Base-by-base conservation (phyloP, 352 stramenopile genomes). In the Pythium phragmiticola region DNA sequence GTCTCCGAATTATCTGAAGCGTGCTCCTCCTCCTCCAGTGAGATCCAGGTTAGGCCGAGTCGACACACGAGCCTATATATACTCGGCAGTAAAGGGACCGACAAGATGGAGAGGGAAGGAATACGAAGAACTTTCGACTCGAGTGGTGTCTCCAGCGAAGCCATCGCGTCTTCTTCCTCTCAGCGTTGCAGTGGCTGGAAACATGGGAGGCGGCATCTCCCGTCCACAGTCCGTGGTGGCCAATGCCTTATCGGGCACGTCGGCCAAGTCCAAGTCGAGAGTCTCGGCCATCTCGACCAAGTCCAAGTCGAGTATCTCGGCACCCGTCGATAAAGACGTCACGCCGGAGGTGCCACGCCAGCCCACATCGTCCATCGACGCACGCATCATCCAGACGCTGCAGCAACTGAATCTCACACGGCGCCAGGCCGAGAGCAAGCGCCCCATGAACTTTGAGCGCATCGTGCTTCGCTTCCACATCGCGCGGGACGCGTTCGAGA, bases 401-500 rank as follows among this genome's bases (percentile, higher is more conserved):
- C 77, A 73, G 11, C 71, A 84, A 12, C 70, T 91, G 53, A 89
- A 88, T 39, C 69, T 88, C 30, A 68, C 73, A n/a, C 66, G 77
- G n/a, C 68, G 79, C 26, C 66, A 69, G 52, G 64, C 75, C n/a
- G 55, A 70, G 17, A 73, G 65, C 17, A 85, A 89, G 28, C 85
- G 87, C 58, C 52, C 56, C 3, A 69, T 77, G 17, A 87, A 92
- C 56, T 92, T 94, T 58, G 82, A 94, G 57, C 79, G 83, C 7
- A 89, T 94, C 21, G 83, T 85, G 23, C 72, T 94, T 42, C 84
- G 89, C 49, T 94, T 94, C 46, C 63, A 66, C 2, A 60, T 91
- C 46, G 82, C 87, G 3, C 69, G 69, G 3, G 76, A 88, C 34
- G 82, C 79, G 0, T 92, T 94, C 65, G 68, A 72, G 50, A 88